Evolutionary conservation across 768 basidiomycete genomes (phyloP).

Genomic region (Neoboletus subvelutipes): DNA sequence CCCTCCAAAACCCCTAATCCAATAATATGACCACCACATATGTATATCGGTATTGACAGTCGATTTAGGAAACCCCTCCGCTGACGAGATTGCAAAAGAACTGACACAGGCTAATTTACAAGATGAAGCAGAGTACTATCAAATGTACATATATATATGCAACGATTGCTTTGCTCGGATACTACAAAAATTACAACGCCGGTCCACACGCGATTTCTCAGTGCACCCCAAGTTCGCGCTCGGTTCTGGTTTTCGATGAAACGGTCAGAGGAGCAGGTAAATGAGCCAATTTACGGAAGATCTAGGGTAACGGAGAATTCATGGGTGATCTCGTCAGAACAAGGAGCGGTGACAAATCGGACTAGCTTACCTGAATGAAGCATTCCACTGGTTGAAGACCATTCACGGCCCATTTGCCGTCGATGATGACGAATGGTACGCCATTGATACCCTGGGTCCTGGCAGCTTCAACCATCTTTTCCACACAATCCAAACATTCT

Average conservation of each 20-base stretch:
- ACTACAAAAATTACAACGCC: background rate
- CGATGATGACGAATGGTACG: conserved; percentile 50
- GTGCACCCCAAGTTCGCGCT: background rate
- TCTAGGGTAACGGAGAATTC: conserved; percentile 7
- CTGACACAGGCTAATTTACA: background rate
- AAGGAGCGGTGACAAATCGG: background rate
- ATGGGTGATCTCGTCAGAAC: background rate
- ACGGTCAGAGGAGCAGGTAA: conserved; percentile 3
- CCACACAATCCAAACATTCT: conserved; percentile 38
- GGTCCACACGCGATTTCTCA: background rate
- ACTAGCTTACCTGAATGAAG: conserved; percentile 34
- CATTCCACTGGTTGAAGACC: conserved; percentile 43
- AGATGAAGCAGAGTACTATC: background rate
- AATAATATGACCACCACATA: background rate
- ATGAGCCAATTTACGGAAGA: conserved; percentile 31
- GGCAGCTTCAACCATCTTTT: conserved; percentile 39
- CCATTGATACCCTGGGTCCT: conserved; percentile 44
- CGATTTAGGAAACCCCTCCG: background rate
- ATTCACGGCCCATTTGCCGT: conserved; percentile 44
- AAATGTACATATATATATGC: background rate
- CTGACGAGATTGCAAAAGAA: background rate
- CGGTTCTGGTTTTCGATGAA: background rate
- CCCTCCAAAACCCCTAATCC: background rate
- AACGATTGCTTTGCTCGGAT: background rate
- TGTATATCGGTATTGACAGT: background rate